Evolutionary conservation across 2,329 filamentous ascomycete species (phyloP).

Genomic region (Pestalotiopsis fici): DNA sequence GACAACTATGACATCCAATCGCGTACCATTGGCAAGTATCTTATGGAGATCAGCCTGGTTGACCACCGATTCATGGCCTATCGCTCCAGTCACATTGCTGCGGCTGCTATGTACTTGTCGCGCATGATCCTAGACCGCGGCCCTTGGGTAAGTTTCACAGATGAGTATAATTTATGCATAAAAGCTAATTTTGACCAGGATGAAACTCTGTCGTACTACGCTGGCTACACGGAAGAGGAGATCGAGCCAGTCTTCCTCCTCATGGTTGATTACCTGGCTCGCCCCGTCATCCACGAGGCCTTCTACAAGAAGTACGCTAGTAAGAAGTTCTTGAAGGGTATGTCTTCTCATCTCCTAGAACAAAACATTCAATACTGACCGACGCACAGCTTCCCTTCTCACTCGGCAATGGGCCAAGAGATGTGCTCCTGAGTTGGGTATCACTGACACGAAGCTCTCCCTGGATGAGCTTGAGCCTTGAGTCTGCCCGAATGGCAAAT

Average conservation of each 20-base stretch:
- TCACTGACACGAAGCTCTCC: slow-evolving; percentile 49
- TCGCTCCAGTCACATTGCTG: slow-evolving; percentile 86
- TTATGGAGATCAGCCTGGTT: slow-evolving; percentile 94
- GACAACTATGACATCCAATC: slow-evolving; percentile 99
- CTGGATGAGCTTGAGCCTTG: slow-evolving; percentile 47
- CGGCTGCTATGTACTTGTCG: slow-evolving; percentile 92
- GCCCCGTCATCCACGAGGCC: slow-evolving; percentile 89
- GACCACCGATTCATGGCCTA: slow-evolving; percentile 93
- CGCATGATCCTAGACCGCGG: slow-evolving; percentile 89
- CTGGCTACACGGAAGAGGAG: slow-evolving; percentile 90
- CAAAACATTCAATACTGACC: slow-evolving; percentile 18
- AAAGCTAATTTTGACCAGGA: slow-evolving; percentile 57
- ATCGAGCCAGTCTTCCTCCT: slow-evolving; percentile 89
- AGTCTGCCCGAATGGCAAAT: slow-evolving; percentile 10
- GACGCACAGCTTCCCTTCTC: slow-evolving; percentile 76
- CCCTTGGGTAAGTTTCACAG: slow-evolving; percentile 72
- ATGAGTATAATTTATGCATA: slow-evolving; percentile 14
- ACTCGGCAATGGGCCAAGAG: slow-evolving; percentile 93
- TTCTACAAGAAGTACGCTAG: slow-evolving; percentile 99
- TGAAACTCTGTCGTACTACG: slow-evolving; percentile 82
- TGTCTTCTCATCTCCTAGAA: slow-evolving; percentile 23
- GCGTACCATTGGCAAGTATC: slow-evolving; percentile 93
- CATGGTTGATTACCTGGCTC: slow-evolving; percentile 95
- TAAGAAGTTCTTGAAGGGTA: slow-evolving; percentile 99
- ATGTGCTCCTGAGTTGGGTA: slow-evolving; percentile 60